These are phyloP conservation scores for Tricholoma flavovirens DNA, from an alignment of 768 basidiomycete genomes.

Conservation along the genomic window DNA sequence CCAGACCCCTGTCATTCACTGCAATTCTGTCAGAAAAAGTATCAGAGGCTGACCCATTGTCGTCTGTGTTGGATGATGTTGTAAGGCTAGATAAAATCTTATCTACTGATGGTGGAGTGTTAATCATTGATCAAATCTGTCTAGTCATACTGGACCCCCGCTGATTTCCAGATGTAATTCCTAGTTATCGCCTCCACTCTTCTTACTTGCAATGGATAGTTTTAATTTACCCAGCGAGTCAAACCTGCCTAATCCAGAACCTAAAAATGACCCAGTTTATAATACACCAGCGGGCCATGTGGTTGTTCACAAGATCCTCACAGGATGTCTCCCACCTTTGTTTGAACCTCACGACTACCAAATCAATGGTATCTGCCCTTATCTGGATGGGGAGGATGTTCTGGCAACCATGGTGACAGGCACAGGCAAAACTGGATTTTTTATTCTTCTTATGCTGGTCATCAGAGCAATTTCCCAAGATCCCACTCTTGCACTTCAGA, in stretches of 20 bases:
- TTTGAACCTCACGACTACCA: conserved; percentile 18
- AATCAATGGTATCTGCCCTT: conserved; percentile 20
- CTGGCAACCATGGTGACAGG: conserved; percentile 15
- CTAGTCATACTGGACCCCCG: too few species aligned
- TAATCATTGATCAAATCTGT: too few species aligned
- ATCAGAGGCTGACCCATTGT: too few species aligned
- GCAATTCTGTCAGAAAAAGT: too few species aligned
- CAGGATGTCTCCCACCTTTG: not conserved
- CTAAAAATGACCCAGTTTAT: not conserved
- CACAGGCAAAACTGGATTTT: conserved; percentile 18
- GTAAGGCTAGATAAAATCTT: too few species aligned
- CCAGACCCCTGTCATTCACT: too few species aligned
- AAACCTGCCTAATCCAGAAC: not conserved
- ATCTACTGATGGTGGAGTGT: too few species aligned
- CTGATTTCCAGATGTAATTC: too few species aligned
- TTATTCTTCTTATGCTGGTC: conserved; percentile 14
- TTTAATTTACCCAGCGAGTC: too few species aligned
- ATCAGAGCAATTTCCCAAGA: conserved; percentile 11
- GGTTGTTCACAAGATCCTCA: not conserved
- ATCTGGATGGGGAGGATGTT: conserved; percentile 18
- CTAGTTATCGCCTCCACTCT: too few species aligned
- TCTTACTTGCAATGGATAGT: too few species aligned
- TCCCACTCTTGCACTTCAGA: conserved; percentile 7
- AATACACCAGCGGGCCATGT: not conserved
- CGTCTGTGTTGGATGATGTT: too few species aligned